Evolutionary conservation across 129 eudicot species (phyloP).

Genomic region (Helichrysum umbraculigerum): DNA sequence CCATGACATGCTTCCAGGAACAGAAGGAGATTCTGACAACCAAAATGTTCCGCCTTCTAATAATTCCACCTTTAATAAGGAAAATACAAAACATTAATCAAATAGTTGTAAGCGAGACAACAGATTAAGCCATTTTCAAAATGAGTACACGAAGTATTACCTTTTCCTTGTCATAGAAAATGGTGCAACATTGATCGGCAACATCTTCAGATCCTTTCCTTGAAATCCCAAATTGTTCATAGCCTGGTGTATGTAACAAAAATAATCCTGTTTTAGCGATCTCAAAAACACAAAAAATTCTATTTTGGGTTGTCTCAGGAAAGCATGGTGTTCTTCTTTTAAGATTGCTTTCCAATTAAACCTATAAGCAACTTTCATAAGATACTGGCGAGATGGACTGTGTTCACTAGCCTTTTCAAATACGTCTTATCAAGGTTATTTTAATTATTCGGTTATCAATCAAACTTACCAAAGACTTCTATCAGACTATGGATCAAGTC

Average conservation of each 20-base stretch:
- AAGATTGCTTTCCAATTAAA: not conserved
- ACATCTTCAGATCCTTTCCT: conserved; percentile 93
- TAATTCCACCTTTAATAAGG: conserved; percentile 67
- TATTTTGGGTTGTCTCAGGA: not conserved
- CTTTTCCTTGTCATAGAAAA: conserved; percentile 94
- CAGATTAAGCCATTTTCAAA: conserved; percentile 1
- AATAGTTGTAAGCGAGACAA: not conserved
- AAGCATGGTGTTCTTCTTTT: not conserved
- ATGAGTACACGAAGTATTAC: conserved; percentile 23
- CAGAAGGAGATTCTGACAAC: conserved; percentile 97
- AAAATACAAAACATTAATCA: not conserved
- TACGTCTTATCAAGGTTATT: not conserved
- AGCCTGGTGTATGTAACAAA: conserved; percentile 48
- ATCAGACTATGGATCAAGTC: conserved; percentile 4
- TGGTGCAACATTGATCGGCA: conserved; percentile 82
- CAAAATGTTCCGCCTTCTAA: conserved; percentile 98
- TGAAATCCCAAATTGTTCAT: conserved; percentile 85
- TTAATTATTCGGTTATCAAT: not conserved
- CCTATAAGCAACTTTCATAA: not conserved
- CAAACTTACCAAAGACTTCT: not conserved
- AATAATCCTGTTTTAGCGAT: not conserved
- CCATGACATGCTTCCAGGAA: conserved; percentile 98
- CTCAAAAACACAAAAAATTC: not conserved
- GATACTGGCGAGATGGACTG: not conserved
- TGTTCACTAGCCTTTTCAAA: not conserved